phyloP scores from a whole-genome alignment of 257 asterid species.

The Lantana camara region DNA sequence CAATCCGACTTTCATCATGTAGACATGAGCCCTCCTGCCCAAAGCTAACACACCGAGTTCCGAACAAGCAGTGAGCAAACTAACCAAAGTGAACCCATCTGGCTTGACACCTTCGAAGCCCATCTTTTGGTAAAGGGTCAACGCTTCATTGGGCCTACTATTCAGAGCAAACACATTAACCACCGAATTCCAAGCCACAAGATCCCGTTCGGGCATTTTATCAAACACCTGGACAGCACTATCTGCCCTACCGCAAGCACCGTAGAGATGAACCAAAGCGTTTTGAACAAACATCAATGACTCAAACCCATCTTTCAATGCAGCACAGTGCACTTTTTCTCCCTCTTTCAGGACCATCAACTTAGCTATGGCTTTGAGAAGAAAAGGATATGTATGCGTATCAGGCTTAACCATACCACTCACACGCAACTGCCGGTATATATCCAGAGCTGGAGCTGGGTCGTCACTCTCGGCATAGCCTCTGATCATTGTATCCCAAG shows the following conservation, averaged over 20 bases:
- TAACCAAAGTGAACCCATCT: constrained; percentile 85
- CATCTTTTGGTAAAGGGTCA: constrained; percentile 56
- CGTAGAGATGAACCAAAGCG: constrained; percentile 76
- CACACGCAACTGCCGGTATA: constrained; percentile 46
- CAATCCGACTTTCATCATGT: constrained; percentile 65
- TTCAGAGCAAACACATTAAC: constrained; percentile 67
- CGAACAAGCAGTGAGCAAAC: constrained; percentile 77
- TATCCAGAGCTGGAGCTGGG: constrained; percentile 60
- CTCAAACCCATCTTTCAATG: constrained; percentile 65
- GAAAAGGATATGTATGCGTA: constrained; percentile 77
- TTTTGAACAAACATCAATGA: constrained; percentile 77
- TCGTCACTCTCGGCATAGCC: constrained; percentile 82
- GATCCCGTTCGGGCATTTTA: constrained; percentile 56
- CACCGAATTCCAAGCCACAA: constrained; percentile 81
- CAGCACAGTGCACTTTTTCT: constrained; percentile 63
- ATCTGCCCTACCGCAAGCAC: constrained; percentile 60
- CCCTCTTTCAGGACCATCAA: constrained; percentile 57
- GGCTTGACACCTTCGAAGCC: constrained; percentile 52
- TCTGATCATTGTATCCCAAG: constrained; percentile 83
- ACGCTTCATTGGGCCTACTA: constrained; percentile 65
- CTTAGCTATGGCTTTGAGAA: constrained; percentile 74
- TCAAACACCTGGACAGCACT: constrained; percentile 65
- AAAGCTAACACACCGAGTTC: constrained; percentile 77
- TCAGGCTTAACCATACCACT: constrained; percentile 50
- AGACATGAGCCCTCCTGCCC: constrained; percentile 70